Base-by-base conservation (phyloP, 1,284 basidiomycete genomes). In the Anthracocystis setariae region DNA sequence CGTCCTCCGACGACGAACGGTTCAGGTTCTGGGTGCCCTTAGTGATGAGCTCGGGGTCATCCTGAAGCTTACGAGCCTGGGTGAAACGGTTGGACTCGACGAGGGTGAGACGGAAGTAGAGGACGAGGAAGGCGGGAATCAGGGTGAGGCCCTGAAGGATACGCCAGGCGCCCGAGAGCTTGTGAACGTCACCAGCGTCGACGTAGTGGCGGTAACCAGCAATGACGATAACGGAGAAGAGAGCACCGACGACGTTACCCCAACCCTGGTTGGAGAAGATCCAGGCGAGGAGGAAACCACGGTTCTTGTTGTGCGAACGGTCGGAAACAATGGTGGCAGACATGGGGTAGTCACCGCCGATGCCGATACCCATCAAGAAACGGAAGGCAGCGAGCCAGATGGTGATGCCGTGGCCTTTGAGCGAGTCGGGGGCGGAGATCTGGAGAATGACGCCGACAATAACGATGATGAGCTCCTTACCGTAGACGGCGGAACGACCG, bases 321-420 rank as follows among this genome's bases (percentile, higher is more conserved):
- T 80, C 78, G 27, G 78, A 72, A 46, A 80, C 78, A 35, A 80
- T 67, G 39, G 77, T 83, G 33, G 86, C 84, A 0, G 86, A 87
- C 89, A 92, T 90, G 13, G 91, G 91, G 80, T 92, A 92, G 83
- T 93, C 91, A 40, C 91, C 92, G 27, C 91, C 91, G 5, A 92
- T 90, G 21, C 79, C 81, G 44, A 79, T 77, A 42, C 78, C 78
- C 76, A 80, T 78, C 51, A 80, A 21, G 60, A 80, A 54, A 50
- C 78, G 74, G 73, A 77, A 75, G 46, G 33, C 74, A 45, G 74
- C 53, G 48, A 80, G 77, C 76, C 76, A 80, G 65, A 70, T 67
- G 52, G 78, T 80, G 68, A 80, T 72, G 29, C 76, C 76, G 45
- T 71, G 51, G 37, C 77, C 77, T 43, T 70, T 70, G 43, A 80